Evolutionary conservation across 2,329 filamentous ascomycete genomes (phyloP).

Genomic region (Penicillium sp.): DNA sequence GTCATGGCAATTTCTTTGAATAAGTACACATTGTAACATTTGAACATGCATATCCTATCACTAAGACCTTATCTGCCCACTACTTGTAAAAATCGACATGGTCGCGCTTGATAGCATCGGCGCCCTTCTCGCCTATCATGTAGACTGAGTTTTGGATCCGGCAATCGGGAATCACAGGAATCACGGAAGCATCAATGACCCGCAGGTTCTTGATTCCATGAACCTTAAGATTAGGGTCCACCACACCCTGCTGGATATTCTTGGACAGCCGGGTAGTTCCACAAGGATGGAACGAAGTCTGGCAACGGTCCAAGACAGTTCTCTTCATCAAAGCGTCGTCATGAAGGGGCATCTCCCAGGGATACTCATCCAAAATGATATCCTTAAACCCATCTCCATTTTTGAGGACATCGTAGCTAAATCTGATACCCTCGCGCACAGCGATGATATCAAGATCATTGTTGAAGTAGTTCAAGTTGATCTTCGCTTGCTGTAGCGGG

Average conservation of each 20-base stretch:
- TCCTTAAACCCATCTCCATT: conserved; percentile 58
- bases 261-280: conserved; percentile 57
- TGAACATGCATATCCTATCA: too few relatives aligned
- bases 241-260: conserved; percentile 54
- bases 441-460: conserved; percentile 57
- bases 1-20: too few relatives aligned
- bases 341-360: conserved; percentile 60
- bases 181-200: conserved; percentile 58
- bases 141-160: conserved; percentile 64
- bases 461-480: conserved; percentile 49
- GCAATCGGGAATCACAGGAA: conserved; percentile 58
- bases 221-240: conserved; percentile 54
- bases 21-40: too few relatives aligned
- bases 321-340: conserved; percentile 59
- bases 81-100: conserved; percentile 1
- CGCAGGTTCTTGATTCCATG: conserved; percentile 56
- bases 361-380: conserved; percentile 49
- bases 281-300: conserved; percentile 57
- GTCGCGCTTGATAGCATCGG: conserved; percentile 11
- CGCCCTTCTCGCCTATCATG: conserved; percentile 56
- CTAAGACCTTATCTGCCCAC: too few relatives aligned
- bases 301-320: conserved; percentile 58
- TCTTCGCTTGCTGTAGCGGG: conserved; percentile 40
- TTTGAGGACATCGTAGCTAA: conserved; percentile 56
- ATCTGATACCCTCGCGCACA: conserved; percentile 60